Evolutionary conservation across 768 basidiomycete genomes (phyloP), one percentile per base, ranked within the genome.

Genomic region (Phanerodontia chrysosporium): DNA sequence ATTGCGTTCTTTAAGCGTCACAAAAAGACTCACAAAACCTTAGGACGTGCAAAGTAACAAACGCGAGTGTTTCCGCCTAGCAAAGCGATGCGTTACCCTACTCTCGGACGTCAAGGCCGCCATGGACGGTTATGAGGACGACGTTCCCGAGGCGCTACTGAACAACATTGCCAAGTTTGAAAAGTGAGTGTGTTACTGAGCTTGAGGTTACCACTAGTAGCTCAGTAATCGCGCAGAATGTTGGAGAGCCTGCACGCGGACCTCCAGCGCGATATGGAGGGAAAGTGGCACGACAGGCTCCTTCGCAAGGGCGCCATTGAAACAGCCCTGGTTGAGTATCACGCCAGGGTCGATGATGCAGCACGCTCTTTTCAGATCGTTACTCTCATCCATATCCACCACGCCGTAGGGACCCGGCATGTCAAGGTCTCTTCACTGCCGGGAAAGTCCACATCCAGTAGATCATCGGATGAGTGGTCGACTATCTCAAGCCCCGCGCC

Each of bases 311-410:
- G 58, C 14, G 69, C 70, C 0, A 79, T 80, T 16, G 78, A 80
- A 57, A 67, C 65, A 32, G 72, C 78, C 3, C 67, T 81, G 3
- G 64, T 44, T 1, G 69, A 73, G 8, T 74, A 73, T 49, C 66
- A 70, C 35, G 64, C 55, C 21, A 66, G 69, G 49, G 64, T 81
- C 32, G 75, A 79, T 24, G 80, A 81, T 24, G 77, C 80, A 12
- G 72, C 75, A 12, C 74, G 75, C 51, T 74, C 79, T 9, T 80
- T 81, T 58, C 80, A 81, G 80, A 72, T 80, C 6, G 74, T 77
- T 6, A 76, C 78, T 0, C 72, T 81, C 4, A 80, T 82, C 42
- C 74, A 78, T 49, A 73, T 82, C 18, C 80, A 81, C 61, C 73
- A 75, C 57, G 70, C 75, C 21, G 64, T 79, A 21, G 73, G 70